phyloP scores from a whole-genome alignment of 2,329 filamentous ascomycete genomes.

The Purpureocillium takamizusanense region DNA sequence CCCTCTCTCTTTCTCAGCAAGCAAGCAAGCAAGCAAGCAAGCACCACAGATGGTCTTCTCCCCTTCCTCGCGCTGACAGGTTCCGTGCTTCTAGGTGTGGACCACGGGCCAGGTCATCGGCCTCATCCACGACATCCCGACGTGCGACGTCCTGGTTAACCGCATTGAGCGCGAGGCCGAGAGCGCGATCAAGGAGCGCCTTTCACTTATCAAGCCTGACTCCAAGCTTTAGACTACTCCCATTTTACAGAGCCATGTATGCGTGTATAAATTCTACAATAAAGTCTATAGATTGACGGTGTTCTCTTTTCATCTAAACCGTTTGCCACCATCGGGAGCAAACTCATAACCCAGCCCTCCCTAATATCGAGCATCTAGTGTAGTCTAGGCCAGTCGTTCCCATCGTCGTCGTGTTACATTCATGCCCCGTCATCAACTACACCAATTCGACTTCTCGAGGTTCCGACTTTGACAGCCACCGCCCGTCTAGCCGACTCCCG shows the following conservation, averaged over 20 bases:
- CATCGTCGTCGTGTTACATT: too few species aligned
- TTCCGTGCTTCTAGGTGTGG: conserved; percentile 61
- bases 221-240: conserved; percentile 45
- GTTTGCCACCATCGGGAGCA: too few species aligned
- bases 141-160: conserved; percentile 57
- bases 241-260: not conserved
- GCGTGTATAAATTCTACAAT: not conserved
- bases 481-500: too few species aligned
- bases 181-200: conserved; percentile 51
- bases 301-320: too few species aligned
- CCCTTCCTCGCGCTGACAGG: conserved; percentile 10
- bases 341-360: too few species aligned
- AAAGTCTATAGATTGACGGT: too few species aligned
- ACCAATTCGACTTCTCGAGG: too few species aligned
- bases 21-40: too few species aligned
- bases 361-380: too few species aligned
- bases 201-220: conserved; percentile 42
- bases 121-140: conserved; percentile 74
- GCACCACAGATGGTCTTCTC: conserved; percentile 4
- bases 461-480: too few species aligned
- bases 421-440: too few species aligned
- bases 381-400: too few species aligned
- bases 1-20: not conserved
- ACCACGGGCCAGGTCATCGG: conserved; percentile 94
- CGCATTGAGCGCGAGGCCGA: conserved; percentile 73